Evolutionary conservation across 2,329 filamentous ascomycete species (phyloP).

Genomic region (Beauveria bassiana): DNA sequence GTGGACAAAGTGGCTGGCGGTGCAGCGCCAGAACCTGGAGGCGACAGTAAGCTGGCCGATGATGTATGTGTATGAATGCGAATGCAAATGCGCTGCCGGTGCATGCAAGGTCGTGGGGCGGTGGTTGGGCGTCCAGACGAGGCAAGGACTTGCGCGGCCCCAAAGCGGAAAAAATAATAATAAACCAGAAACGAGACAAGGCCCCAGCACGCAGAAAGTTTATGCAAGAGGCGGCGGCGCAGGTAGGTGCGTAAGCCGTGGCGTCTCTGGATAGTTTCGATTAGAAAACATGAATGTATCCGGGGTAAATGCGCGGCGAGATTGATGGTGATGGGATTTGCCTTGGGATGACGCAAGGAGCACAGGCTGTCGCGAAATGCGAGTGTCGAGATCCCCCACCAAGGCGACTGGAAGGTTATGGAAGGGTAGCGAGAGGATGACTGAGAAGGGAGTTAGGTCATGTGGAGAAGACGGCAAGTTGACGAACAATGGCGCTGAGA

Average conservation of each 20-base stretch:
- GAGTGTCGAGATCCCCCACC: not conserved
- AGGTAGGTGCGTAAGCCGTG: not conserved
- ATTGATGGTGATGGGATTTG: not conserved
- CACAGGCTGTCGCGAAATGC: conserved; percentile 9
- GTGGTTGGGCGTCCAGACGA: not conserved
- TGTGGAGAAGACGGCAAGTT: not conserved
- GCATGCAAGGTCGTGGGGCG: conserved; percentile 3
- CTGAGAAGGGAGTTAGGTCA: not conserved
- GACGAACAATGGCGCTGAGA: not conserved
- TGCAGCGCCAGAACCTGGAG: not conserved
- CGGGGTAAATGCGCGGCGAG: not conserved
- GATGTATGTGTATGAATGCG: not conserved
- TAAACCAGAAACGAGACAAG: not conserved
- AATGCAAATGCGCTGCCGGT: not conserved
- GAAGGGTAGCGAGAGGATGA: not conserved
- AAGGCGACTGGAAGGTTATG: conserved; percentile 1
- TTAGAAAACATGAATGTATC: conserved; percentile 4
- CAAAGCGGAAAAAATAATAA: not conserved
- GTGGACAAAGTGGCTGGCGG: not conserved
- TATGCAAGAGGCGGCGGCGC: conserved; percentile 2
- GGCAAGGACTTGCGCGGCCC: not conserved
- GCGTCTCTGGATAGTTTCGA: not conserved
- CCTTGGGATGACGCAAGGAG: conserved; percentile 10
- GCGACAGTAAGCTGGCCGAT: not conserved
- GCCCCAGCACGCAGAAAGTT: not conserved